Conservation (phyloP, 805 yeast genomes). For the Myxozyma sirexii region DNA sequence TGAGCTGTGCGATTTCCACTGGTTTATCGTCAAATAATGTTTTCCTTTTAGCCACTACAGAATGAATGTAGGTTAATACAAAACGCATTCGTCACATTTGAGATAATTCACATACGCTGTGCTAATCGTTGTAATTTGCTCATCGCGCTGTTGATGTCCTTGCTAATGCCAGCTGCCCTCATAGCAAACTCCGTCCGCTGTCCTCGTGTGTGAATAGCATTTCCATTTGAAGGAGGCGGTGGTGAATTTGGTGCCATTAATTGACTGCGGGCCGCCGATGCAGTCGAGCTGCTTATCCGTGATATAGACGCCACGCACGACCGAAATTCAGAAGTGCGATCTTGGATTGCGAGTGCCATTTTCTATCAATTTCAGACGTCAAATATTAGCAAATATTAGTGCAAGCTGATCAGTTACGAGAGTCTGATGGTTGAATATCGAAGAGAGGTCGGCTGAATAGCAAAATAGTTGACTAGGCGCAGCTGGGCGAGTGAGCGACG, state of each 20-base stretch:
- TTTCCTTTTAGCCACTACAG: constrained; percentile 73
- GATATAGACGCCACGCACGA: constrained; percentile 82
- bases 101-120: constrained; percentile 40
- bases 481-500: background rate
- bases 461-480: background rate
- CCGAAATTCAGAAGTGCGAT: constrained; percentile 89
- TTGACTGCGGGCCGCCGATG: constrained; percentile 39
- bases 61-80: background rate
- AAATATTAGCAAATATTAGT: too few species aligned
- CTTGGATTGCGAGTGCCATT: constrained; percentile 43
- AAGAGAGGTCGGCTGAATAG: background rate
- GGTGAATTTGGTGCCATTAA: constrained; percentile 32
- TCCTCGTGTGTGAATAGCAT: constrained; percentile 34
- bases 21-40: constrained; percentile 94
- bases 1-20: constrained; percentile 87
- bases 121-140: constrained; percentile 80
- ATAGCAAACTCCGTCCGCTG: constrained; percentile 59
- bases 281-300: constrained; percentile 51
- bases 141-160: constrained; percentile 85
- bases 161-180: constrained; percentile 80
- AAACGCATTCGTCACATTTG: too few species aligned
- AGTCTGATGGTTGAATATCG: background rate
- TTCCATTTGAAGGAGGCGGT: constrained; percentile 11
- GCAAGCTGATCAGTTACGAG: background rate
- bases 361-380: background rate